Conservation (phyloP, 345 rosid species). For the Bretschneidera sinensis region DNA sequence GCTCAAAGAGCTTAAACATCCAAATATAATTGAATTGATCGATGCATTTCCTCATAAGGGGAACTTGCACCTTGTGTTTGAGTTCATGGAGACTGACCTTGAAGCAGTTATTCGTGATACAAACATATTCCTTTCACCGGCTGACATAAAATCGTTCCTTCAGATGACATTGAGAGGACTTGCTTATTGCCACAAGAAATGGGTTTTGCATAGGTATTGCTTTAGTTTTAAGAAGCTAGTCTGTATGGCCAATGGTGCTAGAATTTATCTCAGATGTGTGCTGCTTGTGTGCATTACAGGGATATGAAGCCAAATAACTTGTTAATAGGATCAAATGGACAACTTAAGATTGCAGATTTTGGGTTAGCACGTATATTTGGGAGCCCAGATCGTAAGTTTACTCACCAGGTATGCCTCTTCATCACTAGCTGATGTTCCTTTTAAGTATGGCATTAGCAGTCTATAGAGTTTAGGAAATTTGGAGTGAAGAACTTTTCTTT, state of each 20-base stretch:
- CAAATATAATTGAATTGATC: constrained; percentile 73
- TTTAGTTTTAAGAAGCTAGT: constrained; percentile 13
- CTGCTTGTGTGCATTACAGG: constrained; percentile 41
- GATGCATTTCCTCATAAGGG: constrained; percentile 97
- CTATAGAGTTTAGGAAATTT: background rate
- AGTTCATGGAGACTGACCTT: constrained; percentile 97
- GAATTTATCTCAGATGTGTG: constrained; percentile 10
- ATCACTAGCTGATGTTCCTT: too few relatives aligned
- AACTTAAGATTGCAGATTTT: constrained; percentile 89
- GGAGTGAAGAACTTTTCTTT: constrained; percentile 1
- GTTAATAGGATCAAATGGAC: constrained; percentile 79
- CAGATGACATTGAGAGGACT: constrained; percentile 93
- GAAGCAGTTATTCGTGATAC: constrained; percentile 91
- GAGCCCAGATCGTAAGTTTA: constrained; percentile 85
- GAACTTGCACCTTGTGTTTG: constrained; percentile 91
- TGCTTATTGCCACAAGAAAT: constrained; percentile 82
- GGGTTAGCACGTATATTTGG: constrained; percentile 94
- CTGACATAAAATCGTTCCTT: constrained; percentile 82
- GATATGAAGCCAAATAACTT: constrained; percentile 98
- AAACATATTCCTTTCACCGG: constrained; percentile 89
- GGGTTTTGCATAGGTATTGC: constrained; percentile 87
- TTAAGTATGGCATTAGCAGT: background rate
- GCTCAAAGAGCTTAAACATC: constrained; percentile 85
- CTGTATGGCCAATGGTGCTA: constrained; percentile 10
- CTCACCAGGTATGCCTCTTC: constrained; percentile 69